These are phyloP conservation scores for Jimgerdemannia flammicorona DNA, from an alignment of 192 early-diverging fungal genomes.

Conservation along the genomic window DNA sequence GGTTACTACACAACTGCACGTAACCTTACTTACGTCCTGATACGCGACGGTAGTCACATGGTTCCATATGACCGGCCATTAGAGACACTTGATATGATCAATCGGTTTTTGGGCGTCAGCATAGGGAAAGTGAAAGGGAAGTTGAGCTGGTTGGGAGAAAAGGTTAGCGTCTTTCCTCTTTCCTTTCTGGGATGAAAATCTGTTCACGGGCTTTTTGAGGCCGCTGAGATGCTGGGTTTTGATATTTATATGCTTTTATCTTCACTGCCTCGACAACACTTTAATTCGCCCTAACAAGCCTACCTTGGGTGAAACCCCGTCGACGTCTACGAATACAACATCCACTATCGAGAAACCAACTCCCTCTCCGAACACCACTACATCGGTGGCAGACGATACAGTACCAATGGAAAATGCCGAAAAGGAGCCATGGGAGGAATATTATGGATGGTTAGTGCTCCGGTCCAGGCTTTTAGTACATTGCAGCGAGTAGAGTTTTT, in stretches of 20 bases:
- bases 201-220: too few relatives aligned
- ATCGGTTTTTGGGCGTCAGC: conserved; percentile 67
- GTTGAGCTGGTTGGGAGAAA: conserved; percentile 19
- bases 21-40: conserved; percentile 76
- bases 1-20: conserved; percentile 42
- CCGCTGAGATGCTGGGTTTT: too few relatives aligned
- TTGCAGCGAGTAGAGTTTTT: neutral
- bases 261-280: too few relatives aligned
- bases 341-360: too few relatives aligned
- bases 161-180: too few relatives aligned
- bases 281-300: too few relatives aligned
- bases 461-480: neutral
- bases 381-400: neutral
- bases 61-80: conserved; percentile 85
- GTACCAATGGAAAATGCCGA: neutral
- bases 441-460: conserved; percentile 5
- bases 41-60: conserved; percentile 88
- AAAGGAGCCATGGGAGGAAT: conserved; percentile 1
- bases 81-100: conserved; percentile 81
- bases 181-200: too few relatives aligned
- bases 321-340: too few relatives aligned
- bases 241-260: too few relatives aligned
- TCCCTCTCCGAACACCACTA: too few relatives aligned
- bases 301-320: too few relatives aligned
- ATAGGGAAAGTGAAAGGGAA: conserved; percentile 11